Evolutionary conservation across 176 grass and related monocot genomes (phyloP), one percentile per base, ranked within the genome.

Genomic region (Musa itinerans): DNA sequence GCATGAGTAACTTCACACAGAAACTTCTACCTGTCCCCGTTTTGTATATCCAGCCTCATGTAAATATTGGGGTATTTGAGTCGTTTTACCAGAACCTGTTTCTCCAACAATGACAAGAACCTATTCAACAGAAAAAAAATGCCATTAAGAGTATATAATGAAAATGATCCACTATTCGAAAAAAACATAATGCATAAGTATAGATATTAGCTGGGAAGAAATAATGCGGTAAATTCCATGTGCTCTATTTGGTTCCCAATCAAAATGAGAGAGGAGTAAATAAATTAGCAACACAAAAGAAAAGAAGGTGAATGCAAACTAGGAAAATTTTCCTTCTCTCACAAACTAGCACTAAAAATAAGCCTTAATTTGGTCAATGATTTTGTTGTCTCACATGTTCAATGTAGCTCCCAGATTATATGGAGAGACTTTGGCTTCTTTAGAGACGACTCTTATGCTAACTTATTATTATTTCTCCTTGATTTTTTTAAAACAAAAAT

Each of bases 81-180:
- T 97, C 26, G 94, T 97, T 73, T 97, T 97, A 53, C 93, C 94
- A 72, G 94, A 97, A 59, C 90, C 94, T 22, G 94, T 97, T 81
- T 97, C 94, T 85, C 94, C 94, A 71, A 97, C 94, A 78, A 97
- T 93, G 75, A 97, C 84, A 62, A 97, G 80, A 58, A 97, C 94
- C 93, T 97, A 74, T 29, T 71, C 76, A 76, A 53, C 48, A 63
- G 4, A 79, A 21, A 27, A 22, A 54, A 20, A 43, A 48, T 75
- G 12, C 50, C 10, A 71, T n/a, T 6, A 10, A 71, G n/a, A 72
- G 12, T 16, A 15, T 58, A 26, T 57, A 1, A 55, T 67, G 68
- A 13, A 68, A 48, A 66, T 6, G 34, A 53, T 82, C 68, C 14
- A 69, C 50, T 34, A 83, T 29, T 65, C 10, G 4, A 65, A 72